Evolutionary conservation across 2,329 filamentous ascomycete species (phyloP).

Genomic region (Thelonectria olida): DNA sequence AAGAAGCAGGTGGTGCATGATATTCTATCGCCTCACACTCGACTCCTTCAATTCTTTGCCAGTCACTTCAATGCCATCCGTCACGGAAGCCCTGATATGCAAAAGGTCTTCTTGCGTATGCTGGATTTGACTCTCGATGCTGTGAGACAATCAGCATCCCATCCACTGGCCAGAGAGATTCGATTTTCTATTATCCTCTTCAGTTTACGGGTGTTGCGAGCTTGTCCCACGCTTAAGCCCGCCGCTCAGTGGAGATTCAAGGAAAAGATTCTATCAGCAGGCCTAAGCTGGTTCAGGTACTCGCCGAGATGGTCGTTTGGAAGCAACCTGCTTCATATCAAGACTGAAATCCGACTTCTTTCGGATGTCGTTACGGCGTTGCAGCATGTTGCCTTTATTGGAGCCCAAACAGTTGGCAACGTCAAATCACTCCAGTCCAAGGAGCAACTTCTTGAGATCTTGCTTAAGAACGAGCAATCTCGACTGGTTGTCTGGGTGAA

Average conservation of each 20-base stretch:
- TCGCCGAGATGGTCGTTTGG: conserved; percentile 94
- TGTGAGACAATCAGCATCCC: conserved; percentile 74
- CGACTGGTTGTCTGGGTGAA: conserved; percentile 90
- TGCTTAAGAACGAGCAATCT: conserved; percentile 86
- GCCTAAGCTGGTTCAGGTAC: conserved; percentile 86
- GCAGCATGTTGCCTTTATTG: conserved; percentile 70
- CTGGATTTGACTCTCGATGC: conserved; percentile 82
- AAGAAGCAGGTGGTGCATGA: conserved; percentile 84
- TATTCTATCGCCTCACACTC: conserved; percentile 85
- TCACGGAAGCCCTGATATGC: conserved; percentile 83
- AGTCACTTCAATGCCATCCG: conserved; percentile 96
- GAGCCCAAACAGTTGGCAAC: conserved; percentile 59
- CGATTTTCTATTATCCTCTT: conserved; percentile 90
- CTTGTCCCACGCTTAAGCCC: conserved; percentile 72
- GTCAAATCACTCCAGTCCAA: conserved; percentile 77
- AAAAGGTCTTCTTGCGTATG: conserved; percentile 83
- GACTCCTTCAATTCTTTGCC: conserved; percentile 85
- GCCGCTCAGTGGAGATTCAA: conserved; percentile 83
- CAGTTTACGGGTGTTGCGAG: conserved; percentile 78
- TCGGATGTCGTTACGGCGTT: conserved; percentile 77
- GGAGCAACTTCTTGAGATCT: conserved; percentile 81
- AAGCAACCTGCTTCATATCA: conserved; percentile 91
- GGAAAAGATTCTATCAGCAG: conserved; percentile 87
- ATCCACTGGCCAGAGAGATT: conserved; percentile 91
- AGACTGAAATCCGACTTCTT: conserved; percentile 87